Percentiles rank a stretch among this genome's conserved stretches.
These are phyloP conservation scores for Bolboschoenoplectus hybrid DNA, from an alignment of 202 grass and related monocot species.

Conservation along the genomic window DNA sequence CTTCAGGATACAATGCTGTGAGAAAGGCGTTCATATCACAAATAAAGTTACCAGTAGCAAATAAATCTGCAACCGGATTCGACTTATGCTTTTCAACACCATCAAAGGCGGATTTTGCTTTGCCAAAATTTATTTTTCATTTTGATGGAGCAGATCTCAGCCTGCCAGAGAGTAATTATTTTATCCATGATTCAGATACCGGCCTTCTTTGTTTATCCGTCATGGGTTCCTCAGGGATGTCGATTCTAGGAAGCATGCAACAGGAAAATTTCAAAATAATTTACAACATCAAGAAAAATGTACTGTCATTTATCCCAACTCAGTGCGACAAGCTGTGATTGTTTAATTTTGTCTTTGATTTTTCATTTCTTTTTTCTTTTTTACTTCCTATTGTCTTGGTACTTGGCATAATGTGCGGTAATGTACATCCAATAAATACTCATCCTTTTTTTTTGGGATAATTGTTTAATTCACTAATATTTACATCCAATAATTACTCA, in stretches of 20 bases:
- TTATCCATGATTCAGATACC: conserved; percentile 47
- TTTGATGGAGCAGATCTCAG: conserved; percentile 56
- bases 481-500: too few species aligned
- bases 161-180: conserved; percentile 50
- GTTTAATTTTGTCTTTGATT: neutral
- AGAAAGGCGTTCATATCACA: conserved; percentile 52
- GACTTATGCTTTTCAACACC: conserved; percentile 68
- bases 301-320: conserved; percentile 54
- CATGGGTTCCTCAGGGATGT: conserved; percentile 47
- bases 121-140: conserved; percentile 51
- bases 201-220: conserved; percentile 62
- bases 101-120: conserved; percentile 36
- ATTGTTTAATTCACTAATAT: neutral
- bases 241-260: conserved; percentile 70
- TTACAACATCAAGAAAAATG: conserved; percentile 55
- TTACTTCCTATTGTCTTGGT: too few species aligned
- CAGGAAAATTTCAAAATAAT: conserved; percentile 65
- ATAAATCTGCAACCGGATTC: conserved; percentile 46
- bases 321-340: conserved; percentile 41
- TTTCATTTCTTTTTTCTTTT: neutral
- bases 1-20: conserved; percentile 52
- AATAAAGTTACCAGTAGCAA: conserved; percentile 54
- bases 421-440: neutral
- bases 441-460: neutral
- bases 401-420: too few species aligned